phyloP scores from a whole-genome alignment of 192 early-diverging fungal species.

The Coemansia sp. region DNA sequence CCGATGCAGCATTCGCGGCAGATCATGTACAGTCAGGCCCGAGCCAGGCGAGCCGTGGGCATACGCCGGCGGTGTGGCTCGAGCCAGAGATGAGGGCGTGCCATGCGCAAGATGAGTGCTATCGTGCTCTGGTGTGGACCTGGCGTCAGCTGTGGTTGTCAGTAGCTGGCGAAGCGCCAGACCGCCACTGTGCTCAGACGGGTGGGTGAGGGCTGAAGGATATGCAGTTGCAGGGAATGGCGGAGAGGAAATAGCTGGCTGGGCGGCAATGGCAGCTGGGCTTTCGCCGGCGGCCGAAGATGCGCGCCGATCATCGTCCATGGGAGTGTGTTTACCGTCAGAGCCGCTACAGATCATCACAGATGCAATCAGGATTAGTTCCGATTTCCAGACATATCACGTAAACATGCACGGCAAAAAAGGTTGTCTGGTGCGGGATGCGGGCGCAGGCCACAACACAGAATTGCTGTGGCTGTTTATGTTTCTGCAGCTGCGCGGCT shows the following conservation, averaged over 20 bases:
- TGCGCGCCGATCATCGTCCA: slow-evolving; percentile 27
- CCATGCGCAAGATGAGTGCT: not conserved
- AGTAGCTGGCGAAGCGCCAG: slow-evolving; percentile 13
- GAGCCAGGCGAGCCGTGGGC: not conserved
- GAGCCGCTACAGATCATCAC: slow-evolving; percentile 22
- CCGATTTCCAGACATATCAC: not conserved
- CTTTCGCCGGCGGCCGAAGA: slow-evolving; percentile 7
- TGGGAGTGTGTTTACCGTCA: slow-evolving; percentile 26
- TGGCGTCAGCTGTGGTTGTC: not conserved
- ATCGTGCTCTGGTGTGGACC: not conserved
- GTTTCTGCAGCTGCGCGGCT: not conserved
- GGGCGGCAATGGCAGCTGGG: slow-evolving; percentile 2
- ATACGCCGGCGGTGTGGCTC: not conserved
- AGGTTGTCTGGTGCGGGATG: not conserved
- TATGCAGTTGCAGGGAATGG: not conserved
- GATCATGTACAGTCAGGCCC: slow-evolving; percentile 18
- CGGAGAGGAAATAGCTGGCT: not conserved
- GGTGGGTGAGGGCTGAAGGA: not conserved
- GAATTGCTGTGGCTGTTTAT: not conserved
- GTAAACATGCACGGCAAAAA: not conserved
- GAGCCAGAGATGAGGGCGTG: not conserved
- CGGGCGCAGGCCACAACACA: not conserved
- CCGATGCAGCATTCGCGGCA: slow-evolving; percentile 32
- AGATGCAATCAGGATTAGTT: slow-evolving; percentile 1
- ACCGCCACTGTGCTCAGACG: slow-evolving; percentile 1